Evolutionary conservation across 441 rosid species (phyloP).

Genomic region (Populus tomentosa): DNA sequence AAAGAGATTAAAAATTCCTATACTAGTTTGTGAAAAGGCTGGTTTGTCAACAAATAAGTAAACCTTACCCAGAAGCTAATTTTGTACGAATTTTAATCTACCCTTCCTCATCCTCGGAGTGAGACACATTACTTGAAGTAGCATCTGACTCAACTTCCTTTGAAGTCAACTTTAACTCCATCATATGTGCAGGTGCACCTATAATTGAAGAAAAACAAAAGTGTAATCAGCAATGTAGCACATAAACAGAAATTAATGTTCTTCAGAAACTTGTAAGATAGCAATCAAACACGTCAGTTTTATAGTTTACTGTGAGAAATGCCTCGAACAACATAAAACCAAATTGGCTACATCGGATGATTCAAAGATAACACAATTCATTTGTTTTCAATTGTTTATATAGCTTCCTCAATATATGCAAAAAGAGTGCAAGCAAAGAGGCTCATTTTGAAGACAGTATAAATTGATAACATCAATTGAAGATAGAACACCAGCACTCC

Average conservation of each 20-base stretch:
- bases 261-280: not conserved
- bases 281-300: not conserved
- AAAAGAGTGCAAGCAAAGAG: no score
- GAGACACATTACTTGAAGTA: conserved; percentile 28
- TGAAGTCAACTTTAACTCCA: conserved; percentile 22
- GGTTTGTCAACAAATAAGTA: not conserved
- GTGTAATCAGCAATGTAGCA: not conserved
- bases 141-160: conserved; percentile 10
- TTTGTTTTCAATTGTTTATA: no score
- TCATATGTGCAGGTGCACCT: conserved; percentile 43
- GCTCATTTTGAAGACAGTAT: no score
- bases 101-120: conserved; percentile 61
- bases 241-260: not conserved
- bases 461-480: no score
- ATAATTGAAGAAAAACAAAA: not conserved
- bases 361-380: no score
- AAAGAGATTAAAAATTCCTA: not conserved
- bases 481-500: not conserved
- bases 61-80: conserved; percentile 30
- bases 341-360: no score
- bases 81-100: conserved; percentile 18
- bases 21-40: not conserved
- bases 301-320: not conserved
- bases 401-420: no score
- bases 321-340: no score